phyloP scores from a whole-genome alignment of 352 stramenopile genomes.

The Globisporangium acanthophoron region DNA sequence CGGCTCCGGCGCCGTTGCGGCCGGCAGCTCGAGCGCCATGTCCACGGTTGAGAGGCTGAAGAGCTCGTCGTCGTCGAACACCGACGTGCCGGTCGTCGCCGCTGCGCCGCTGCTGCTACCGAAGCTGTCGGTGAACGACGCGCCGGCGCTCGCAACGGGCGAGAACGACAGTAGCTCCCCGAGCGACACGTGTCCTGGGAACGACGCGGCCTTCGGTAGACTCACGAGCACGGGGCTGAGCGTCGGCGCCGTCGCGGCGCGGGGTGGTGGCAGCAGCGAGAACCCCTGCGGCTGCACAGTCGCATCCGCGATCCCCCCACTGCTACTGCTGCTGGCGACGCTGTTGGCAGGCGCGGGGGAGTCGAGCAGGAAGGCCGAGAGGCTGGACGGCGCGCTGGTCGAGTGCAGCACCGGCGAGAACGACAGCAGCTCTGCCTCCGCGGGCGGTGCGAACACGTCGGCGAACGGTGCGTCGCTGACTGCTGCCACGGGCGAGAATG shows the following conservation, averaged over 20 bases:
- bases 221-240: neutral
- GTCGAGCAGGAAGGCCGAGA: conserved; percentile 9
- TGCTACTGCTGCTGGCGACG: conserved; percentile 1
- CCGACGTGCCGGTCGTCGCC: neutral
- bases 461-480: conserved; percentile 16
- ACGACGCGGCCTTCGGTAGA: conserved; percentile 7
- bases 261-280: conserved; percentile 11
- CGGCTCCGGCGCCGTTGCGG: neutral
- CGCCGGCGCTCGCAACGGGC: conserved; percentile 25
- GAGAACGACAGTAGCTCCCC: conserved; percentile 60
- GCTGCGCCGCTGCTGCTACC: conserved; percentile 18
- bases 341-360: neutral
- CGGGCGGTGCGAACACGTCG: conserved; percentile 7
- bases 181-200: conserved; percentile 16
- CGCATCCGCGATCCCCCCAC: neutral
- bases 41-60: conserved; percentile 19
- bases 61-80: conserved; percentile 27
- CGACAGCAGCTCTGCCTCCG: conserved; percentile 13
- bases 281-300: conserved; percentile 8
- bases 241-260: conserved; percentile 14
- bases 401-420: conserved; percentile 16
- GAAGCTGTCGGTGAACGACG: conserved; percentile 23
- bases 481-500: conserved; percentile 30
- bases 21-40: conserved; percentile 6
- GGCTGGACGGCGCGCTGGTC: neutral